These are phyloP conservation scores for Adansonia digitata DNA, from an alignment of 345 rosid genomes.

Conservation along the genomic window DNA sequence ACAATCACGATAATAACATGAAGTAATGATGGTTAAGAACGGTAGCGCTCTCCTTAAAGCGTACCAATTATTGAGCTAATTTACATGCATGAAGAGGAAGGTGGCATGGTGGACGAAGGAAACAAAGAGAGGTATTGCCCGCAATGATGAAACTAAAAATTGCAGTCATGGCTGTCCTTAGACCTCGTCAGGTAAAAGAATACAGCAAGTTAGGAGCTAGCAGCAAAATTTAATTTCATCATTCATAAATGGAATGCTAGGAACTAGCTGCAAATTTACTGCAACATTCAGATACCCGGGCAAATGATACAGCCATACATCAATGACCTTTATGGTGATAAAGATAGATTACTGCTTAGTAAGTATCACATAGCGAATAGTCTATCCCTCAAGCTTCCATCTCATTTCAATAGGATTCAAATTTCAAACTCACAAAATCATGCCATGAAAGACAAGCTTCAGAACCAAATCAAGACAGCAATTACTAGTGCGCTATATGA, in stretches of 20 bases:
- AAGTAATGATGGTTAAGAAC: neutral
- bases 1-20: neutral
- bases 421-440: neutral
- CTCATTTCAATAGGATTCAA: neutral
- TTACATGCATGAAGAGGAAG: no score
- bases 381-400: neutral
- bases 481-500: neutral
- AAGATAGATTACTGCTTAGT: neutral
- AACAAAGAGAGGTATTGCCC: no score
- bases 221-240: no score
- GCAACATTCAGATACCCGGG: no score
- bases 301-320: neutral
- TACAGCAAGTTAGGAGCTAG: neutral
- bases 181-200: no score
- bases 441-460: neutral
- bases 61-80: neutral
- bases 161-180: no score
- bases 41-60: neutral
- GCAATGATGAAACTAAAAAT: no score
- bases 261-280: neutral
- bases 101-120: no score
- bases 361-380: neutral
- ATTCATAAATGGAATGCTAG: no score
- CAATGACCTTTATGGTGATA: neutral
- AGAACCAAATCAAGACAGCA: neutral